Base-by-base conservation (phyloP, 495 filamentous ascomycete genomes). In the Chaetomium fimeti region DNA sequence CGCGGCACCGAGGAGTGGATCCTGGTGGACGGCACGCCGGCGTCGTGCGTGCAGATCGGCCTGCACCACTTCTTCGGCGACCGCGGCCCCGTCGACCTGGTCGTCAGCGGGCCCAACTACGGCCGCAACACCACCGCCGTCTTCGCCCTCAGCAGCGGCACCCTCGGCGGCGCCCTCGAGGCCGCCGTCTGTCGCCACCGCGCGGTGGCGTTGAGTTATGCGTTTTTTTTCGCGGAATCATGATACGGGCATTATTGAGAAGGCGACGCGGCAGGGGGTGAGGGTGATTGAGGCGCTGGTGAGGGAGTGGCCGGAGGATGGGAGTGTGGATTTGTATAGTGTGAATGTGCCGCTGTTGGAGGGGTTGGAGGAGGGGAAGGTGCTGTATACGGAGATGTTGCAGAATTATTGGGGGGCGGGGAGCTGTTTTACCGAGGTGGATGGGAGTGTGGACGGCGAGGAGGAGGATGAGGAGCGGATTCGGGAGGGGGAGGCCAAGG, bases 51-150 rank as follows among this genome's bases (percentile, higher is more conserved):
- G 24, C 93, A 96, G 79, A 92, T 97, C 68, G 95, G 91, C 20
- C 83, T 94, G 20, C 88, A 89, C 72, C 91, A 91, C 78, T 93
- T 89, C 81, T 97, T 95, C 79, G 78, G 87, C 62, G 86, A 91
- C 61, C 85, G 86, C 27, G 91, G 87, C 3, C 86, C 85, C 18
- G 80, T 97, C 54, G 93, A 97, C 72, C 78, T 98, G 3, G 92
- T 98, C 5, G 83, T 98, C 6, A 89, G 84, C 15, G 94, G 94
- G 1, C 94, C 94, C 8, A 98, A 98, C 74, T 97, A 96, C 77
- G 94, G 94, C 9, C 81, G 93, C 43, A 98, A 98, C 76, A 90
- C 90, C 4, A 98, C 94, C 0, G 90, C 93, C 1, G 82, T 97
- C 24, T 97, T 98, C 70, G 88, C 89, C n/a, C 78, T 98, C 58